Evolutionary conservation across 225 moss, liverwort and hornwort genomes (phyloP).

Genomic region (Physcomitrellopsis africana): DNA sequence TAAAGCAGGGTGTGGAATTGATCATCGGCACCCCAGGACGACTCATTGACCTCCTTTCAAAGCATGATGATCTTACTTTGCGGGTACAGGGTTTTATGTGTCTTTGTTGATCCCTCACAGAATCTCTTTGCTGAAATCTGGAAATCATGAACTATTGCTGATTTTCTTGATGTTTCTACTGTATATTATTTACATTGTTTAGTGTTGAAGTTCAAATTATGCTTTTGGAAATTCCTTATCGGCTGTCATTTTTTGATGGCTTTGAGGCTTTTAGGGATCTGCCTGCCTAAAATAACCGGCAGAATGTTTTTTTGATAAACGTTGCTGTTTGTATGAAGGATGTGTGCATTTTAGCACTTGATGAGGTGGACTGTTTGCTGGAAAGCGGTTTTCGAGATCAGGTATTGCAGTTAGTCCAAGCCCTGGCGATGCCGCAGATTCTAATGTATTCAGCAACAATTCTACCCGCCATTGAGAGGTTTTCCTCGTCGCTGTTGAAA

Average conservation of each 20-base stretch:
- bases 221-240: constrained; percentile 11
- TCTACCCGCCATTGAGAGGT: constrained; percentile 68
- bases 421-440: constrained; percentile 77
- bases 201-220: constrained; percentile 11
- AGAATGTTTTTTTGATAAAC: constrained; percentile 15
- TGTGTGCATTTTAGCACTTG: constrained; percentile 81
- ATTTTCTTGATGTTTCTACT: constrained; percentile 8
- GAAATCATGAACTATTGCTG: constrained; percentile 11
- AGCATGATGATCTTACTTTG: constrained; percentile 66
- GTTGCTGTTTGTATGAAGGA: constrained; percentile 40
- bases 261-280: not conserved
- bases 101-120: constrained; percentile 9
- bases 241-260: constrained; percentile 5
- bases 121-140: constrained; percentile 13
- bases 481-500: constrained; percentile 67
- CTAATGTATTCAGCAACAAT: constrained; percentile 95
- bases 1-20: constrained; percentile 88
- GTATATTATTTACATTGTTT: not conserved
- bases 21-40: constrained; percentile 92
- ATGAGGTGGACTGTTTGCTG: constrained; percentile 96
- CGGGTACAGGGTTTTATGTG: constrained; percentile 34
- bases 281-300: not conserved
- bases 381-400: constrained; percentile 88
- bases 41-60: constrained; percentile 81
- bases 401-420: constrained; percentile 79